Evolutionary conservation across 2,329 filamentous ascomycete species (phyloP).

Genomic region (Botryotinia globosa): DNA sequence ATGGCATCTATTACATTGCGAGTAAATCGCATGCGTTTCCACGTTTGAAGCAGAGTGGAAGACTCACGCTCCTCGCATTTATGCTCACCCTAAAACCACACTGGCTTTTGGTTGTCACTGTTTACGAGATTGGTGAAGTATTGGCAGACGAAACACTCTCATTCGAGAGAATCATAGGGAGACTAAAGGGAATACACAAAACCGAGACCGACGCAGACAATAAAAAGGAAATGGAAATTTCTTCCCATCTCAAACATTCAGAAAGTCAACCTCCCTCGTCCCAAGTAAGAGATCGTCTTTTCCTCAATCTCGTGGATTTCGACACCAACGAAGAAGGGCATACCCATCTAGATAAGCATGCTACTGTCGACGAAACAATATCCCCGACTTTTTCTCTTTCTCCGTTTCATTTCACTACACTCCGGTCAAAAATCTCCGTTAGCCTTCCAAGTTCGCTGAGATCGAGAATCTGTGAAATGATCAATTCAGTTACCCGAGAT

Average conservation of each 20-base stretch:
- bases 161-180: not conserved
- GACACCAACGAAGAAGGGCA: not conserved
- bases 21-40: not conserved
- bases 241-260: not conserved
- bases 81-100: not conserved
- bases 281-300: not conserved
- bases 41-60: not conserved
- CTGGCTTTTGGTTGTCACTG: not conserved
- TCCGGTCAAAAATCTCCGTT: too few relatives aligned
- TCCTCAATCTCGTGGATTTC: not conserved
- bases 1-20: not conserved
- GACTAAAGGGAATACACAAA: not conserved
- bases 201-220: not conserved
- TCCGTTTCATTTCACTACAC: too few relatives aligned
- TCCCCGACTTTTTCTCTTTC: too few relatives aligned
- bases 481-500: too few relatives aligned
- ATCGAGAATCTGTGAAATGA: too few relatives aligned
- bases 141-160: not conserved
- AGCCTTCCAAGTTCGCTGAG: too few relatives aligned
- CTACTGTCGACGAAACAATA: too few relatives aligned
- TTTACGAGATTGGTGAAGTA: not conserved
- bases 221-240: not conserved
- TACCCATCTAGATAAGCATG: accelerated
- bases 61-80: not conserved
- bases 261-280: not conserved